Base-by-base conservation (phyloP, 345 rosid genomes). In the Eucalyptus regnans region DNA sequence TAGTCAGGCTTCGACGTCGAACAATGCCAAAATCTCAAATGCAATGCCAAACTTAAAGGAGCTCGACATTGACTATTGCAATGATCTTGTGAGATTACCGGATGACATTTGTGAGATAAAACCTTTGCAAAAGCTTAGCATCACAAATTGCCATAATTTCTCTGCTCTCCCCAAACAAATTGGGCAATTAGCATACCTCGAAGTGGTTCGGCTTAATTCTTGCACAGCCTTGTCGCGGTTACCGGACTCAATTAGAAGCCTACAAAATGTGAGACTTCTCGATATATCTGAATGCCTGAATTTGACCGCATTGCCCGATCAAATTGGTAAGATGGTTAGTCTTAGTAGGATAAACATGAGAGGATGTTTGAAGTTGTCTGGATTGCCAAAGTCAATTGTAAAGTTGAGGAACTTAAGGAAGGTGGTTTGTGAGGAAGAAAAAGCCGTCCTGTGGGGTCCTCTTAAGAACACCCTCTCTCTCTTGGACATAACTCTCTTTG, bases 371-470 rank as follows among this genome's bases (percentile, higher is more conserved):
- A 66, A 16, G 41, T 66, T 66, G 43, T 31, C 27, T 2, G 13
- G 7, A 12, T 23, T 94, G 49, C 98, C 97, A 5, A 12, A 31
- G 60, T 92, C 96, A 13, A 66, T 94, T 62, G 80, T 8, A 56
- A 88, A 93, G 1, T 95, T 95, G 23, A 81, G 88, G 89, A 25
- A 90, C 48, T 60, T 95, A 81, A 64, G 85, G 87, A 58, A 86
- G 25, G 95, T 96, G 50, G 90, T 90, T 31, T 94, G 98, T 31
- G 96, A 97, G 62, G 92, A 92, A 91, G 95, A 94, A 83, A 92
- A 90, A 12, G 94, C 92, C 48, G 8, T 3, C 7, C 20, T 91
- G 51, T 96, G 97, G 98, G 87, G 90, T 22, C 52, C 51, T 41
- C 89, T 93, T 46, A 49, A 48, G 91, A 49, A 31, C 9, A 4